These are phyloP conservation scores for Sporothrix dimorphospora DNA, from an alignment of 2,329 filamentous ascomycete species.

Conservation along the genomic window DNA sequence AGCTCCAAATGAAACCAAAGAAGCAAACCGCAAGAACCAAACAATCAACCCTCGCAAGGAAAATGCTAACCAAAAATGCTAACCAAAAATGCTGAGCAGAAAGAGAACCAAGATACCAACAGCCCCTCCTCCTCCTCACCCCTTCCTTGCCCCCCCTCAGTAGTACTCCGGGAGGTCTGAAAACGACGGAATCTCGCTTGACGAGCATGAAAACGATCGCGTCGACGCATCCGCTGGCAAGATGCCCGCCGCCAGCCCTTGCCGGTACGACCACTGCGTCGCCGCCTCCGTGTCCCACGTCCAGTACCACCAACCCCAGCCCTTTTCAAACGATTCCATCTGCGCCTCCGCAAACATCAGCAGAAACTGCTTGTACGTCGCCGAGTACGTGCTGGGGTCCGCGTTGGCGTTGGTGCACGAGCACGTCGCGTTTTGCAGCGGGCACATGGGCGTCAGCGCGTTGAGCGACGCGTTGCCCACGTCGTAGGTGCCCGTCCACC, in stretches of 20 bases:
- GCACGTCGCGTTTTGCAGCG: constrained; percentile 66
- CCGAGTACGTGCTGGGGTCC: no score
- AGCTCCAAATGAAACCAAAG: not conserved
- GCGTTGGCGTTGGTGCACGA: constrained; percentile 73
- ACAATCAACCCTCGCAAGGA: no score
- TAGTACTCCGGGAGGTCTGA: constrained; percentile 56
- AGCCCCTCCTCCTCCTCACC: not conserved
- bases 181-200: constrained; percentile 57
- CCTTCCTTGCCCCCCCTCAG: constrained; percentile 35
- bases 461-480: constrained; percentile 64
- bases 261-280: constrained; percentile 86
- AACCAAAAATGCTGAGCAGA: no score
- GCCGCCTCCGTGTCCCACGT: constrained; percentile 80
- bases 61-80: constrained; percentile 32
- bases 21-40: not conserved
- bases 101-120: not conserved
- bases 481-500: constrained; percentile 87
- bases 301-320: constrained; percentile 99
- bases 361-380: constrained; percentile 79
- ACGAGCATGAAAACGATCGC: constrained; percentile 69
- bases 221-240: constrained; percentile 75
- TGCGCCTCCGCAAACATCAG: constrained; percentile 92
- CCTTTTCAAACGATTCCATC: constrained; percentile 91
- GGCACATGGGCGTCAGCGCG: constrained; percentile 74
- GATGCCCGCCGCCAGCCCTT: constrained; percentile 75